Base-by-base conservation (phyloP, 352 stramenopile species). In the Pseudoperonospora humuli region DNA sequence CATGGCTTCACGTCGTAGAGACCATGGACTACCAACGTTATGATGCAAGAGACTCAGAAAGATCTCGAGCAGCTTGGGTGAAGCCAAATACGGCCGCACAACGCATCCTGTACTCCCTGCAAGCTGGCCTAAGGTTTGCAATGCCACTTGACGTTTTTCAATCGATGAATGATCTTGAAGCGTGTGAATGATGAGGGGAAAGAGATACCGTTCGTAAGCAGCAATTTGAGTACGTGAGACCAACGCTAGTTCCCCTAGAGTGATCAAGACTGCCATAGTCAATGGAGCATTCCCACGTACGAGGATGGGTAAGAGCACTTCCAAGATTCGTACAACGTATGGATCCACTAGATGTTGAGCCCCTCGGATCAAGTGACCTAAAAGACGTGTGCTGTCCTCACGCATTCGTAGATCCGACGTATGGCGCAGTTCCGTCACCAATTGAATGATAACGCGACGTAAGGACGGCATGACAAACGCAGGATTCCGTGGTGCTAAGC, bases 131-230 rank as follows among this genome's bases (percentile, higher is more conserved):
- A 99, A 75, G 1, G 95, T 96, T 52, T 94, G 79, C n/a, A 98
- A 64, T 18, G 94, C 96, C n/a, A 97, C 79, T 54, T 96, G 78
- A 20, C 97, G 79, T 54, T 98, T 98, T 45, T 95, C 90, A 25
- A 92, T 75, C 25, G 88, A 97, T 38, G 90, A 96, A 41, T 97
- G 93, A 43, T 98, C 96, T 58, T 97, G 86, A 29, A 99, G 73
- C 31, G 91, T 97, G 45, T 96, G 72, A 32, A 99, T 82, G 45
- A 98, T 97, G 39, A 97, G 75, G 26, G 96, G 92, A 56, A 98
- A 93, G 3, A 99, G 62, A 24, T 97, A 85, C 5, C 91, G 79
- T 29, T 97, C 76, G 73, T 97, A 98, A 14, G 86, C 86, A n/a
- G 80, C 70, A 19, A 98, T 85, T 27, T 95, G 78, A 8, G 68